Evolutionary conservation across 225 moss, liverwort and hornwort genomes (phyloP).

Genomic region (Anthoceros angustus): DNA sequence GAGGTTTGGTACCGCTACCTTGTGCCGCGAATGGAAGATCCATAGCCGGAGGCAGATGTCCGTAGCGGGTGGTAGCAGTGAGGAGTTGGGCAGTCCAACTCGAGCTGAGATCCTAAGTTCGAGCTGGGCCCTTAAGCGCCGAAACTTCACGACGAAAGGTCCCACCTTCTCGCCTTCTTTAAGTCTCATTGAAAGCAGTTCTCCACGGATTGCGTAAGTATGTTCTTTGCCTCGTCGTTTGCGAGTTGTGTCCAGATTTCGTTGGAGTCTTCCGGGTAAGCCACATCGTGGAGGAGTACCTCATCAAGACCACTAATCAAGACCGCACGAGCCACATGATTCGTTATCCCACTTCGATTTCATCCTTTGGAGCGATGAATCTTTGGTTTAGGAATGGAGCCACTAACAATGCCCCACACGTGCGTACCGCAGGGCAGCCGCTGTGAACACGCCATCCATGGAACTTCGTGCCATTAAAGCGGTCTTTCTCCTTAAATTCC

Average conservation of each 20-base stretch:
- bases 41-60: background rate
- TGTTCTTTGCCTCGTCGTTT: background rate
- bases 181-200: constrained; percentile 1
- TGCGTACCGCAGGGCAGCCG: background rate
- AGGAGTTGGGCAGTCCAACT: background rate
- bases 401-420: background rate
- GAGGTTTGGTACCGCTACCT: too few species aligned
- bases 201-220: background rate
- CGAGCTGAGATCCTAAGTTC: background rate
- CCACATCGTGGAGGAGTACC: background rate
- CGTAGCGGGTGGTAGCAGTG: background rate
- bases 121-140: background rate
- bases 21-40: too few species aligned
- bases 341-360: background rate
- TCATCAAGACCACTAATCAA: too few species aligned
- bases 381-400: background rate
- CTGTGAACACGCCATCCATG: background rate
- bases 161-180: constrained; percentile 3
- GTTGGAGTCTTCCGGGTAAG: background rate
- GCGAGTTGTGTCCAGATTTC: constrained; percentile 1
- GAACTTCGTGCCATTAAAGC: constrained; percentile 1
- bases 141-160: constrained; percentile 2
- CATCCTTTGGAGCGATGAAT: background rate
- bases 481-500: constrained; percentile 3
- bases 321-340: too few species aligned